phyloP scores from a whole-genome alignment of 1,139 yeast species.

The Saccharomyces hybrid region DNA sequence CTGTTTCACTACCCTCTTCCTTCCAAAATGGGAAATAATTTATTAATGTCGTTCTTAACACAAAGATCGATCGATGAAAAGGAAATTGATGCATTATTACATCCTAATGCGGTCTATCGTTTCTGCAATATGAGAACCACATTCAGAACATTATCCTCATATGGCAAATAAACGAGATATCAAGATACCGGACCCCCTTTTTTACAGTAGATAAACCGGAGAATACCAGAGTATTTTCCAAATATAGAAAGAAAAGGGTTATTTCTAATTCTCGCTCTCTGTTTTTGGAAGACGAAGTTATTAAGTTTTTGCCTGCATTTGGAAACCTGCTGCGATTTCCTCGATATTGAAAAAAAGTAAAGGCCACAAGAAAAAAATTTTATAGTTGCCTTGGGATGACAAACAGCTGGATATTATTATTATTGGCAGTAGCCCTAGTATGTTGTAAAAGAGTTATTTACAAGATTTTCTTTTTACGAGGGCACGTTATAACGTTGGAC shows the following conservation, averaged over 20 bases:
- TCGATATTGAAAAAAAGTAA: background rate
- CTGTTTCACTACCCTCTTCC: background rate
- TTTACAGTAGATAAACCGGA: background rate
- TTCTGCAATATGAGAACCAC: background rate
- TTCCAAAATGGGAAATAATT: background rate
- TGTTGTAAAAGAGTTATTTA: no score
- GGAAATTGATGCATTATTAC: background rate
- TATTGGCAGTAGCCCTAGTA: background rate
- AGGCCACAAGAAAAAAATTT: background rate
- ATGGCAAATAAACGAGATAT: background rate
- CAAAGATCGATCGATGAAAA: background rate
- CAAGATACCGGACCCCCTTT: background rate
- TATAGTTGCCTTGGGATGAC: background rate
- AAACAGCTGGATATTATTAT: background rate
- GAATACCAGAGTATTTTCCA: background rate
- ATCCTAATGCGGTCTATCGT: background rate
- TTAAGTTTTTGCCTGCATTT: background rate
- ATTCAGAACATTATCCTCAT: background rate
- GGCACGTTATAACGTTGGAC: background rate
- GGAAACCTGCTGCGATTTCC: background rate
- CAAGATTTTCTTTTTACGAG: background rate
- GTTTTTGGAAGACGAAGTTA: background rate
- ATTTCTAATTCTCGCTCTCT: background rate
- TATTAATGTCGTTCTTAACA: background rate
- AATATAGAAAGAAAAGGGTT: background rate